Conservation (phyloP, 2,329 filamentous ascomycete species). For the Trichoderma afroharzianum region DNA sequence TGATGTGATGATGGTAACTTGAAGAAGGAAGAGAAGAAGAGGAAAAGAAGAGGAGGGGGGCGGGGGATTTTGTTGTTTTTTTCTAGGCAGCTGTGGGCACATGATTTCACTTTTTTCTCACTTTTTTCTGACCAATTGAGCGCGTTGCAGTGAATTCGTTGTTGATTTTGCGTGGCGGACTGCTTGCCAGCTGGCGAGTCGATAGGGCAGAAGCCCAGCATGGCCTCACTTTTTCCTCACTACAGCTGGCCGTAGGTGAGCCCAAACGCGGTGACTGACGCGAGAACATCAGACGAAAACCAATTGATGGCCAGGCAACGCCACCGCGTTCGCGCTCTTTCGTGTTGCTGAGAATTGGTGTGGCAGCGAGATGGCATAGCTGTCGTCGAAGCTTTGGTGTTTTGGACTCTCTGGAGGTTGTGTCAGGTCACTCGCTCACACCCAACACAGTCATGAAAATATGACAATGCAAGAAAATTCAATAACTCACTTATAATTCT, state of each 20-base stretch:
- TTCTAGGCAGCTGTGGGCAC: neutral
- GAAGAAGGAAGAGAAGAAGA: neutral
- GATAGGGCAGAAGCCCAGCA: neutral
- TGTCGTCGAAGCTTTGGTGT: neutral
- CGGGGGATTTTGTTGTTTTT: neutral
- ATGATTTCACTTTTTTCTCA: neutral
- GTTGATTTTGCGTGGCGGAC: neutral
- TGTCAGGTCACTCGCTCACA: neutral
- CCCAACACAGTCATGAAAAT: neutral
- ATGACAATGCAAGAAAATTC: neutral
- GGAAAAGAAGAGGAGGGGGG: neutral
- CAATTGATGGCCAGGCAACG: neutral
- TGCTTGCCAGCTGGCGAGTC: constrained; percentile 12
- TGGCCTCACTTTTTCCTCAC: neutral
- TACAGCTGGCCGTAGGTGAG: neutral
- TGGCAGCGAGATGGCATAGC: neutral
- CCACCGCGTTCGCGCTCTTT: neutral
- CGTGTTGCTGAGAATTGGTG: neutral
- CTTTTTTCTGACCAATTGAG: neutral
- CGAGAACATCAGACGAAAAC: neutral
- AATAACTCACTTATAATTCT: neutral
- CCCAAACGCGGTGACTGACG: neutral
- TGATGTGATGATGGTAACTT: constrained; percentile 13
- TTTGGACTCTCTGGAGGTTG: neutral
- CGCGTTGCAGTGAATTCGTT: neutral